These are phyloP conservation scores for Coriolopsis trogii DNA, from an alignment of 1,284 basidiomycete genomes.

Conservation along the genomic window DNA sequence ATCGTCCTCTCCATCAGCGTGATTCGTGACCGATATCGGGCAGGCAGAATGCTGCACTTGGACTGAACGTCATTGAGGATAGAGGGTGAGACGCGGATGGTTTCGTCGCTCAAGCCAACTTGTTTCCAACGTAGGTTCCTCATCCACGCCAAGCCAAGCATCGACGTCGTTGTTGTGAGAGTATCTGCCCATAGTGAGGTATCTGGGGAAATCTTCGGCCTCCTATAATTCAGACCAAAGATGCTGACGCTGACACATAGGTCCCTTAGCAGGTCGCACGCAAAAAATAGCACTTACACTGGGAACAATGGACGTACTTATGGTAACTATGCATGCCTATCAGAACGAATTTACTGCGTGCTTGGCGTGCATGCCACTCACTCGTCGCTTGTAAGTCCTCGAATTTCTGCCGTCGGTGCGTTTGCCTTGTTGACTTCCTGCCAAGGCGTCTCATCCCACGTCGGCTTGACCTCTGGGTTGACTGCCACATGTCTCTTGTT, in stretches of 20 bases:
- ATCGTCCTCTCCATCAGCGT: too few species aligned
- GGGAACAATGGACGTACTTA: slow-evolving; percentile 21
- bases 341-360: slow-evolving; percentile 12
- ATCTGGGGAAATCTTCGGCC: slow-evolving; percentile 24
- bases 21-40: too few species aligned
- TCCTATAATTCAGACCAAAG: slow-evolving; percentile 1
- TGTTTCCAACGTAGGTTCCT: neutral
- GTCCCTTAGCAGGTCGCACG: neutral
- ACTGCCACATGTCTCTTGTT: slow-evolving; percentile 10
- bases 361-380: neutral
- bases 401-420: slow-evolving; percentile 15
- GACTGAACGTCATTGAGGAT: too few species aligned
- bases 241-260: slow-evolving; percentile 11
- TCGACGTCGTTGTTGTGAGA: slow-evolving; percentile 12
- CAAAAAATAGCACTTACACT: slow-evolving; percentile 13
- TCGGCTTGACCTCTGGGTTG: slow-evolving; percentile 1
- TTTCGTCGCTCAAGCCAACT: neutral
- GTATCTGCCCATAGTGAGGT: slow-evolving; percentile 17
- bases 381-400: slow-evolving; percentile 5
- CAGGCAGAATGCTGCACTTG: too few species aligned
- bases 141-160: neutral
- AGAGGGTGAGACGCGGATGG: too few species aligned
- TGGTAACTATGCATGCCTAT: slow-evolving; percentile 9
- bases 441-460: neutral
- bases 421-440: slow-evolving; percentile 5